Evolutionary conservation across 805 yeast genomes (phyloP).

Genomic region (Yarrowia sp.): DNA sequence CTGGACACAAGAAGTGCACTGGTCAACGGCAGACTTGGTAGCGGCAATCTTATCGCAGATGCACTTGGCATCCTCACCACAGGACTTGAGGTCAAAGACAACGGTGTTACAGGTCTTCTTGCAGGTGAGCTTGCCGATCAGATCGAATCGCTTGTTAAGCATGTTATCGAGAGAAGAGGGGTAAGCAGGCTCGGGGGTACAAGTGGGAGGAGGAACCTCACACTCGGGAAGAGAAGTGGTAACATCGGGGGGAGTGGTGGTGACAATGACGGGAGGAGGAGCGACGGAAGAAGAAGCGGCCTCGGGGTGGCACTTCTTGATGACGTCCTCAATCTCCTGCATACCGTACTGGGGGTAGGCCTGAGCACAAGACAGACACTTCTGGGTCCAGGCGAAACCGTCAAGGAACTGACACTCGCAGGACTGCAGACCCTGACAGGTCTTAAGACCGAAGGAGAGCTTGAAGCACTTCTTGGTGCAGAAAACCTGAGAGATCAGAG

Average conservation of each 20-base stretch:
- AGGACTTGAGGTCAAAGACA: not conserved
- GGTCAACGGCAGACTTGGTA: constrained; percentile 6
- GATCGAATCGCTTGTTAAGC: constrained; percentile 21
- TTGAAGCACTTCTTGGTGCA: constrained; percentile 16
- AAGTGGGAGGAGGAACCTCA: constrained; percentile 22
- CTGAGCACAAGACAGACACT: constrained; percentile 16
- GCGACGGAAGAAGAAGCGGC: not conserved
- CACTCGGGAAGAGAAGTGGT: constrained; percentile 3
- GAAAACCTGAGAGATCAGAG: constrained; percentile 1
- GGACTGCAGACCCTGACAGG: constrained; percentile 14
- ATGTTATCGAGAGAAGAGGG: constrained; percentile 12
- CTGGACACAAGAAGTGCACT: constrained; percentile 17
- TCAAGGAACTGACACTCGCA: constrained; percentile 17
- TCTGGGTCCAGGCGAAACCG: constrained; percentile 21
- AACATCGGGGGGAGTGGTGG: constrained; percentile 13
- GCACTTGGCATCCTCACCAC: constrained; percentile 9
- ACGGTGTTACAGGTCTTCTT: constrained; percentile 19
- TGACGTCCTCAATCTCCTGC: constrained; percentile 16
- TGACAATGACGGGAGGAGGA: constrained; percentile 7
- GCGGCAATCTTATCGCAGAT: constrained; percentile 3
- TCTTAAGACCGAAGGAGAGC: constrained; percentile 5
- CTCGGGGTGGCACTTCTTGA: constrained; percentile 22
- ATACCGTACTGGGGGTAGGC: constrained; percentile 17
- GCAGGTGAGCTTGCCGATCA: constrained; percentile 20
- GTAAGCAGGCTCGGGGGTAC: constrained; percentile 17